phyloP scores from a whole-genome alignment of 2,329 filamentous ascomycete genomes.

The Monilinia fructigena region DNA sequence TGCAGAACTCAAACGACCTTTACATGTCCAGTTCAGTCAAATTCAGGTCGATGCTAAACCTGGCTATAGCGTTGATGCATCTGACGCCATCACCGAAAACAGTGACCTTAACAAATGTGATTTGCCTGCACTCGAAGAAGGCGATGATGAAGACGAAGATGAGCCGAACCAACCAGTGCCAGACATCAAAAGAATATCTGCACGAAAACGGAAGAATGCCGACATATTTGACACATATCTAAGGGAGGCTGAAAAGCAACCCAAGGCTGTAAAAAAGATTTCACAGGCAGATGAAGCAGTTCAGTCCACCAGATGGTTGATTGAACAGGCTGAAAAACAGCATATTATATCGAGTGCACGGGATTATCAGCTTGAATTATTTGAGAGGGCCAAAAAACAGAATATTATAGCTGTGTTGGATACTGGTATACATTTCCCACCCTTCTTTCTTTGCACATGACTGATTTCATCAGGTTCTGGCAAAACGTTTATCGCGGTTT shows the following conservation, averaged over 20 bases:
- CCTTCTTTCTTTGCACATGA: slow-evolving; percentile 12
- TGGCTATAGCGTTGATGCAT: not conserved
- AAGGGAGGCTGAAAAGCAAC: slow-evolving; percentile 2
- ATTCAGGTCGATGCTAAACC: not conserved
- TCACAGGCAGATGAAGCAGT: slow-evolving; percentile 29
- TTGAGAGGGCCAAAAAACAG: slow-evolving; percentile 76
- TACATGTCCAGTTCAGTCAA: slow-evolving; percentile 1
- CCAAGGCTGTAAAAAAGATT: slow-evolving; percentile 7
- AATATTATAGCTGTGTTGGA: slow-evolving; percentile 94
- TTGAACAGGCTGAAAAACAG: slow-evolving; percentile 39
- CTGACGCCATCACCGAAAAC: not conserved
- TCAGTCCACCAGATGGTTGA: slow-evolving; percentile 38
- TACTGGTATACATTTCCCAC: slow-evolving; percentile 57
- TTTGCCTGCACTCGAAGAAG: slow-evolving; percentile 15
- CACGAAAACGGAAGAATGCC: slow-evolving; percentile 52
- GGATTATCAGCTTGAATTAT: slow-evolving; percentile 90
- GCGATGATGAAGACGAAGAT: slow-evolving; percentile 26
- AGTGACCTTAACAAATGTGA: slow-evolving; percentile 11
- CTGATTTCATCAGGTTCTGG: slow-evolving; percentile 58
- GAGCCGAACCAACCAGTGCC: slow-evolving; percentile 36
- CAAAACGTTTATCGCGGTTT: slow-evolving; percentile 92
- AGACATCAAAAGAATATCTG: slow-evolving; percentile 44
- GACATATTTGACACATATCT: slow-evolving; percentile 47
- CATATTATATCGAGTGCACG: slow-evolving; percentile 73
- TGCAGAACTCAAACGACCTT: slow-evolving; percentile 32